Conservation (phyloP, 805 yeast species). For the Cephaloascus albidus region DNA sequence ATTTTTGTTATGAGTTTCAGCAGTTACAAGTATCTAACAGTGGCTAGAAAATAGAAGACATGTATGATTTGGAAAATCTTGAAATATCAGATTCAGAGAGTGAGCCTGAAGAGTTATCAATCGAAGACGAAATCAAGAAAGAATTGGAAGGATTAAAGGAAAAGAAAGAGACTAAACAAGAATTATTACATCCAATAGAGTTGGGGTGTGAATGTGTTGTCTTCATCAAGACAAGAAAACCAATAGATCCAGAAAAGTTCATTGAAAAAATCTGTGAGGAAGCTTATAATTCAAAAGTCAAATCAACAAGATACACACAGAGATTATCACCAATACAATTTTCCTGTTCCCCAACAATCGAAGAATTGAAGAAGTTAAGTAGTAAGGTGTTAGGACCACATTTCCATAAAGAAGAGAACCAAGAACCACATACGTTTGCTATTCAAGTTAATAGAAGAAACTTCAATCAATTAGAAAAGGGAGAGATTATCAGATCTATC, state of each 20-base stretch:
- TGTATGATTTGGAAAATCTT: neutral
- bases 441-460: conserved; percentile 73
- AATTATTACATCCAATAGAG: conserved; percentile 46
- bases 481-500: conserved; percentile 61
- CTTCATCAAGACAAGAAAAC: conserved; percentile 72
- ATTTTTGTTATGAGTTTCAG: no score
- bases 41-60: neutral
- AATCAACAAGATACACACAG: conserved; percentile 65
- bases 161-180: conserved; percentile 28
- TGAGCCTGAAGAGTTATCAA: conserved; percentile 37
- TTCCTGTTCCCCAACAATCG: conserved; percentile 65
- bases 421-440: conserved; percentile 53
- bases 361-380: conserved; percentile 56
- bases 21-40: no score
- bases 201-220: conserved; percentile 77
- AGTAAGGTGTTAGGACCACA: conserved; percentile 54
- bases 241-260: conserved; percentile 69
- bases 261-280: conserved; percentile 59
- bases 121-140: conserved; percentile 67
- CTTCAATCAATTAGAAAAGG: conserved; percentile 63
- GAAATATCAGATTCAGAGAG: conserved; percentile 13
- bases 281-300: conserved; percentile 36
- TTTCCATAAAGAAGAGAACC: conserved; percentile 41
- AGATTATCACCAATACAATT: conserved; percentile 71
- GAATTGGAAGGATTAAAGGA: conserved; percentile 61